Base-by-base conservation (phyloP, 225 moss, liverwort and hornwort genomes). In the Bryoerythrophyllum caledonicum region DNA sequence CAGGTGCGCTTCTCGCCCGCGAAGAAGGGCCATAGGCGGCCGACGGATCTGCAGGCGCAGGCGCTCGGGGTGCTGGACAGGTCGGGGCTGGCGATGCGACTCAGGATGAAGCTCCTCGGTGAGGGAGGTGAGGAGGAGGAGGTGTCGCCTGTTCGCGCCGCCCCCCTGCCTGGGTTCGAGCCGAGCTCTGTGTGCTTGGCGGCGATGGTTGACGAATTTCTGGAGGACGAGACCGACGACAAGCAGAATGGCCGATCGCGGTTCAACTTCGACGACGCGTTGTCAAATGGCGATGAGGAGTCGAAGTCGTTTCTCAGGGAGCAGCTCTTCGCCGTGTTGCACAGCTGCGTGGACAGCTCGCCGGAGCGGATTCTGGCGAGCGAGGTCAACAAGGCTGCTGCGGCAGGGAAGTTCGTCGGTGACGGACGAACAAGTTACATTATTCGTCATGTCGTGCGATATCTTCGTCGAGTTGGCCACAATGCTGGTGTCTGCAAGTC, bases 191-290 rank as follows among this genome's bases (percentile, higher is more conserved):
- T 91, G 37, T 78, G 91, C 46, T 74, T 95, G n/a, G 91, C 89
- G 6, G 91, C 93, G 19, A 93, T 95, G 95, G 95, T 95, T 0
- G 80, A 84, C 19, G 93, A 91, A 41, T 95, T 93, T 78, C 80
- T 91, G 44, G 91, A 90, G 72, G 85, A 85, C 7, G 88, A 81
- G n/a, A 13, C 46, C 0, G 68, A 71, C 15, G 75, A 69, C 38
- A 76, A 80, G 59, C 89, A 78, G 74, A 86, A 82, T 27, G 90
- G 86, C 12, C 81, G 87, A n/a, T 78, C 78, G 26, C 91, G 86
- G 10, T 86, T 86, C 43, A 90, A 83, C 15, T 82, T 78, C n/a
- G 82, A 86, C 9, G 84, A 75, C 2, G 82, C 65, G n/a, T 68
- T 68, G 32, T 21, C 67, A 17, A 61, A 11, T 0, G 81, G 79